phyloP scores from a whole-genome alignment of 768 basidiomycete species.

The Peribolospora kevripleyi region DNA sequence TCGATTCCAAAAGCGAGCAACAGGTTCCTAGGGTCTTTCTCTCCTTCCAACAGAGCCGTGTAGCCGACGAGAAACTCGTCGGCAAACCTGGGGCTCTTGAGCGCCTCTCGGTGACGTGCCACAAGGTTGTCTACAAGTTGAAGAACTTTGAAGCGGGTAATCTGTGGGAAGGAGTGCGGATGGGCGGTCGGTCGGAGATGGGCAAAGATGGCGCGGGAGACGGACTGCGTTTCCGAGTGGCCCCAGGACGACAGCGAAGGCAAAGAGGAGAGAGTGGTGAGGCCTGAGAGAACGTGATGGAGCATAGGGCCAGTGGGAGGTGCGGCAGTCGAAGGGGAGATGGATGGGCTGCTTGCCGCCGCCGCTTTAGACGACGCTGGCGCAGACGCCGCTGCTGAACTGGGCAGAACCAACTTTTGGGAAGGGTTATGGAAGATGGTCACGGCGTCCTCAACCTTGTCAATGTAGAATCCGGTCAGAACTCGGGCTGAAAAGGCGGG shows the following conservation, averaged over 20 bases:
- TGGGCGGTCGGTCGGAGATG: constrained; percentile 43
- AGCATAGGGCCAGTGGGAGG: not conserved
- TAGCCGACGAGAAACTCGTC: constrained; percentile 28
- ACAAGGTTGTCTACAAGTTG: constrained; percentile 54
- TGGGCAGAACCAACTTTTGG: constrained; percentile 5
- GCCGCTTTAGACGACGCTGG: constrained; percentile 46
- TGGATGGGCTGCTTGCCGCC: constrained; percentile 34
- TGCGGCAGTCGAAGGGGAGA: too few species aligned
- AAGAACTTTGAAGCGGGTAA: constrained; percentile 57
- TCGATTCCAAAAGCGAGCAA: constrained; percentile 70
- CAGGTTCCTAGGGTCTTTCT: constrained; percentile 91
- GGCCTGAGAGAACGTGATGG: not conserved
- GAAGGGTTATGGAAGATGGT: constrained; percentile 43
- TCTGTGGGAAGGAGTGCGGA: constrained; percentile 60
- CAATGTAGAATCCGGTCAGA: constrained; percentile 54
- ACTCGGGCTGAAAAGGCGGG: constrained; percentile 37
- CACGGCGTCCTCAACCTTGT: constrained; percentile 33
- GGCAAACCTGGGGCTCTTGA: constrained; percentile 6
- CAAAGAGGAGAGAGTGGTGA: constrained; percentile 4
- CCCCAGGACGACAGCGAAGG: constrained; percentile 21
- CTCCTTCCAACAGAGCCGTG: constrained; percentile 60
- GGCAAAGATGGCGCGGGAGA: too few species aligned
- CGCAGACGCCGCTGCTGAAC: constrained; percentile 31
- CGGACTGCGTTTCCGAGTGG: too few species aligned
- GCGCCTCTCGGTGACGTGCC: constrained; percentile 36